These are phyloP conservation scores for Mycena rosella DNA, from an alignment of 768 basidiomycete species.

Conservation along the genomic window DNA sequence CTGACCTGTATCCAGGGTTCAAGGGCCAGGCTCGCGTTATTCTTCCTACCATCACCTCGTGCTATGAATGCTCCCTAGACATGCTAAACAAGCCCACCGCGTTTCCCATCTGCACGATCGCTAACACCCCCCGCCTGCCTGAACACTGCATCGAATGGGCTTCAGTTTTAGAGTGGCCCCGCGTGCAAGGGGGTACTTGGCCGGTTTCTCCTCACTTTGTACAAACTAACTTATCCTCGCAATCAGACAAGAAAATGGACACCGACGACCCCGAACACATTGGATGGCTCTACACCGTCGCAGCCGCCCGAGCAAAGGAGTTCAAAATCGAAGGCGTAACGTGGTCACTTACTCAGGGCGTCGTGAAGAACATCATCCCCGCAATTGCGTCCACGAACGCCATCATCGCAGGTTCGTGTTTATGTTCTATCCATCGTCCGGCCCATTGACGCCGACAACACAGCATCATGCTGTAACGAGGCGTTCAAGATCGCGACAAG, in stretches of 20 bases:
- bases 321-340: conserved; percentile 99
- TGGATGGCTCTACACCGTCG: conserved; percentile 88
- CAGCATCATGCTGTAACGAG: conserved; percentile 98
- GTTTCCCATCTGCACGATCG: conserved; percentile 99
- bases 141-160: conserved; percentile 99
- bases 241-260: conserved; percentile 92
- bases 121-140: conserved; percentile 96
- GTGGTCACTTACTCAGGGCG: conserved; percentile 97
- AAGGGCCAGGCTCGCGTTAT: conserved; percentile 99
- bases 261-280: conserved; percentile 98
- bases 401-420: conserved; percentile 86
- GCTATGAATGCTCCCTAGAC: conserved; percentile 98
- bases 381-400: conserved; percentile 99
- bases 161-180: conserved; percentile 98
- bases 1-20: conserved; percentile 73
- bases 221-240: background rate
- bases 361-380: conserved; percentile 99
- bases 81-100: conserved; percentile 98
- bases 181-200: conserved; percentile 81
- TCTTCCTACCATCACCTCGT: conserved; percentile 93
- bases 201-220: background rate
- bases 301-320: conserved; percentile 86
- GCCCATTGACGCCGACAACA: conserved; percentile 5
- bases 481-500: conserved; percentile 99
- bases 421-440: background rate